Base-by-base conservation (phyloP, 2,329 filamentous ascomycete genomes). In the Phyllosticta citrichinensis region DNA sequence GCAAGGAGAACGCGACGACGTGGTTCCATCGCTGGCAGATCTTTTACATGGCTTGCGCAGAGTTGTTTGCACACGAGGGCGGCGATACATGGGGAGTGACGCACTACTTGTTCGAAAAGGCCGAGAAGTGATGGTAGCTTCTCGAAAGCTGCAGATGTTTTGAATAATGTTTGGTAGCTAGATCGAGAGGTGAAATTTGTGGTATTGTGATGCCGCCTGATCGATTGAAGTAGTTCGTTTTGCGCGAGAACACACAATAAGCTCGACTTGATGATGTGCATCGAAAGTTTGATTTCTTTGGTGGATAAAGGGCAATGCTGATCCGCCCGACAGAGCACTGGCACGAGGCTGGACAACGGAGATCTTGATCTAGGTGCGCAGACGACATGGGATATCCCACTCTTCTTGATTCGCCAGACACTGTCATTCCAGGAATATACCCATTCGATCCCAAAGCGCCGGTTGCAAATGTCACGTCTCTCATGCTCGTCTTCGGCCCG, bases 1-100 rank as follows among this genome's bases (percentile, higher is more conserved):
- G 85, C 2, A 79, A 83, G 67, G 77, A 81, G 17, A 77, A 84
- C 20, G 80, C 82, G 0, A 68, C 73, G 55, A 84, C 79, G 59
- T 89, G 85, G 86, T 88, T 82, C 69, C 81, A 87, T 67, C 76
- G 86, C 61, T 89, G 87, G 86, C 83, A 88, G 74, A 82, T 88
- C 35, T 89, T 88, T 65, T 87, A 87, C 69, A 78, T 88, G 79
- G 86, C 85, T 27, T 88, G 86, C 72, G 84, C 84, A 53, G 85
- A 88, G 73, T 70, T 89, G 63, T 89, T 88, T 71, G 83, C 81
- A 51, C 86, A 82, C 69, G 79, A 83, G 47, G 82, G 81, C 14
- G 85, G 85, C 10, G 84, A 89, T 67, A 83, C 79, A 5, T 88
- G 86, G 85, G 86, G 85, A 3, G 83, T 88, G 1, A 79, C 79